Evolutionary conservation across 1,284 basidiomycete species (phyloP), one percentile per base, ranked within the genome.

Genomic region (Prillingera fragicola): DNA sequence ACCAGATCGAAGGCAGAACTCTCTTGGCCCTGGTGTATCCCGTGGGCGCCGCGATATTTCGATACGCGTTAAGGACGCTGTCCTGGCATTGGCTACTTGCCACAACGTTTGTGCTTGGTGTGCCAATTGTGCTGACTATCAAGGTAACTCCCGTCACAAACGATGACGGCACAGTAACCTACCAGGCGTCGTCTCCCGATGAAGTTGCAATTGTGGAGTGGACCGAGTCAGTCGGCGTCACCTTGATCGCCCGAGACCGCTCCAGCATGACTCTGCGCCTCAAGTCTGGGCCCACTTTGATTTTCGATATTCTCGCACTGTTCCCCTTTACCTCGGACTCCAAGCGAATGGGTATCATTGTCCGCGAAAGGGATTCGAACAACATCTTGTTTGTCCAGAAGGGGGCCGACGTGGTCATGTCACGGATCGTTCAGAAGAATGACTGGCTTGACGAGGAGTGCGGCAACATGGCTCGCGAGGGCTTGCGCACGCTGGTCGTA

Each of bases 401-500:
- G 67, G 95, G 95, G 10, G 95, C 94, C 0, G 95, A 99, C 61
- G 90, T 92, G 4, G 89, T 98, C 41, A 98, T 99, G 94, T 77
- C 84, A 25, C 80, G 77, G 56, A 91, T 98, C 44, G 94, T 98
- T 17, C 87, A 89, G 61, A 82, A 87, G 56, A 97, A 97, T 63
- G 95, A 98, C 72, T 98, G 95, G 95, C 77, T 99, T 1, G 95
- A 99, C 56, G 95, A 99, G 64, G 95, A 98, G 70, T 91, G 86
- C 13, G 92, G 85, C 10, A 98, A 99, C 64, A 98, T 98, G 94
- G 94, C 94, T 0, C 77, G 95, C 17, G 95, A 99, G 60, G 95
- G 95, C 0, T 70, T 99, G 39, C 79, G 95, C 5, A 98, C 95
- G 13, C 78, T 98, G 22, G 95, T 98, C 15, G 81, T 98, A 62